phyloP scores from a whole-genome alignment of 371 early-diverging fungal species.

The Blakeslea trispora region DNA sequence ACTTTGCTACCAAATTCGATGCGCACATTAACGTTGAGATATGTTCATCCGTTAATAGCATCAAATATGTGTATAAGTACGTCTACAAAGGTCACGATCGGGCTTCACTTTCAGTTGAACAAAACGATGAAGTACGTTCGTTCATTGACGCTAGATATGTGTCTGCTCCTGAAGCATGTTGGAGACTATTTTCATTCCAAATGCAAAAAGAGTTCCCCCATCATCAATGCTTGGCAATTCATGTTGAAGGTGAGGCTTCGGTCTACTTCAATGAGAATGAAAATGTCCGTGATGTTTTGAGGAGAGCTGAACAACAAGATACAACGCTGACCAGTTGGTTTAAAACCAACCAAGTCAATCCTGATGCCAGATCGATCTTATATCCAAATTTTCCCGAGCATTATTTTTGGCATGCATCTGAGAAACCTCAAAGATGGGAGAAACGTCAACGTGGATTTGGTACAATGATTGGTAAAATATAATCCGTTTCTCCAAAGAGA shows the following conservation, averaged over 20 bases:
- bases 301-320: background rate
- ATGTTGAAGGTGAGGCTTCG: too few species aligned
- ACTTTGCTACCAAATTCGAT: slow-evolving; percentile 26
- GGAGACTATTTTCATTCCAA: slow-evolving; percentile 27
- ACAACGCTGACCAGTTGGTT: background rate
- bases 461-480: slow-evolving; percentile 16
- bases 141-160: slow-evolving; percentile 20
- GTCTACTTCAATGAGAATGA: background rate
- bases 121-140: too few species aligned
- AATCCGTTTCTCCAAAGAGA: slow-evolving; percentile 22
- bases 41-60: slow-evolving; percentile 17
- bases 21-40: slow-evolving; percentile 43
- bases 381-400: slow-evolving; percentile 21
- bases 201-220: slow-evolving; percentile 17
- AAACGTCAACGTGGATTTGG: background rate
- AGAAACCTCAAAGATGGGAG: slow-evolving; percentile 1
- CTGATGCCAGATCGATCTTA: slow-evolving; percentile 10
- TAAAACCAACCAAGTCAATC: background rate
- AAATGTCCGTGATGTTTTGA: background rate
- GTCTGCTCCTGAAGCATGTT: slow-evolving; percentile 25
- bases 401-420: slow-evolving; percentile 7
- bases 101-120: background rate
- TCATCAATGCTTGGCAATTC: background rate
- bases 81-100: slow-evolving; percentile 33
- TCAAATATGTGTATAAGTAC: slow-evolving; percentile 30